Base-by-base conservation (phyloP, 441 rosid species). In the California macrophylla region DNA sequence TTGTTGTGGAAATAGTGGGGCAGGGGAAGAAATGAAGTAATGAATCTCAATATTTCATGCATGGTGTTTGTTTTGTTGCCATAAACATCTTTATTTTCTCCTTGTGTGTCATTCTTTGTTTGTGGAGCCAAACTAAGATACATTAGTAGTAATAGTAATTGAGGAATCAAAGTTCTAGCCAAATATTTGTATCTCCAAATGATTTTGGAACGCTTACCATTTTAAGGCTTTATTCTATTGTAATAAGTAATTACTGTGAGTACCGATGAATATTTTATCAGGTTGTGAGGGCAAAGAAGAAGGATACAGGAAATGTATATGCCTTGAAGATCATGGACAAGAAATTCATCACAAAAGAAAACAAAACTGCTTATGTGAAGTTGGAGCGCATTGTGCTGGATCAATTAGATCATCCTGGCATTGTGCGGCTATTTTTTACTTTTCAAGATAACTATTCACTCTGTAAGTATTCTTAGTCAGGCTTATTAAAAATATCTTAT, bases 301-400 rank as follows among this genome's bases (percentile, higher is more conserved):
- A 92, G 71, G 98, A 92, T 64, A 79, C 90, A 6, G 98, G 98
- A 79, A 74, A 69, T 66, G 87, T 95, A 54, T 95, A 86, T 71
- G 99, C 99, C 9, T 84, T 95, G 85, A 95, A 95, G 85, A 92
- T 95, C 69, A 95, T 95, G 99, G 99, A 95, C 83, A 95, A 95
- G 80, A 92, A 92, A 36, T 92, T 95, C 72, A 95, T 95, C 75
- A 95, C 99, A 75, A 95, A 95, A 77, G 99, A 95, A 88, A 95
- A 95, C 78, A 95, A 92, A 86, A 88, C 96, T 45, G 85, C 96
- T 76, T 95, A 92, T 83, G 98, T 95, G 73, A 95, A 95, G 84
- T 70, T 95, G 80, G 98, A 95, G 71, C 86, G 99, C 24, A 82
- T 79, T 66, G 84, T 87, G 74, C 92, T 87, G 69, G 89, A 88